phyloP scores from a whole-genome alignment of 352 stramenopile species.

The Hyphochytrium catenoides region DNA sequence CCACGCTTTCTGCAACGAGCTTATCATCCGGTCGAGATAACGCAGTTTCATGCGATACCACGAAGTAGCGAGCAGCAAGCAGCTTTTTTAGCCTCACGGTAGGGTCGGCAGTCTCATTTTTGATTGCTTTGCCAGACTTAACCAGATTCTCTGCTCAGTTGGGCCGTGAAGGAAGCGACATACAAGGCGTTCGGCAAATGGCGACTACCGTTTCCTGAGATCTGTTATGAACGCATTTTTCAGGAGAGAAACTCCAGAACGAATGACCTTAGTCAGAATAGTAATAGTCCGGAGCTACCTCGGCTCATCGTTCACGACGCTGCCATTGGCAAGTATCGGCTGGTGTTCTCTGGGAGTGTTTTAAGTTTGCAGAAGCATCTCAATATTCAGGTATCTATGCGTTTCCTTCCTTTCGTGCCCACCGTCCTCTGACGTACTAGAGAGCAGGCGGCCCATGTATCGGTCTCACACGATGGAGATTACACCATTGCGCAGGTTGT shows the following conservation, averaged over 20 bases:
- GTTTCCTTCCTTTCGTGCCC: too few relatives aligned
- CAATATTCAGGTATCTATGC: too few relatives aligned
- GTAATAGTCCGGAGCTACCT: too few relatives aligned
- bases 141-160: conserved; percentile 11
- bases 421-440: too few relatives aligned
- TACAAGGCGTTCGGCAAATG: conserved; percentile 56
- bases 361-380: too few relatives aligned
- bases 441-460: conserved; percentile 30
- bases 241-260: too few relatives aligned
- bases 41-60: conserved; percentile 22
- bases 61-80: conserved; percentile 11
- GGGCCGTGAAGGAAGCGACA: conserved; percentile 49
- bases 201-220: conserved; percentile 46
- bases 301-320: too few relatives aligned
- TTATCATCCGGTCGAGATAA: conserved; percentile 34
- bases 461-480: conserved; percentile 48
- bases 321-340: too few relatives aligned
- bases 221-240: too few relatives aligned
- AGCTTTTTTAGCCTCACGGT: conserved; percentile 35
- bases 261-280: too few relatives aligned
- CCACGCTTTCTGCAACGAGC: conserved; percentile 28
- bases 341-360: too few relatives aligned
- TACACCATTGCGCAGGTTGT: conserved; percentile 51
- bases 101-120: too few relatives aligned
- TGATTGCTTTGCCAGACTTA: neutral